phyloP scores from a whole-genome alignment of 78 protist species.

The Chrysochromulina parva region DNA sequence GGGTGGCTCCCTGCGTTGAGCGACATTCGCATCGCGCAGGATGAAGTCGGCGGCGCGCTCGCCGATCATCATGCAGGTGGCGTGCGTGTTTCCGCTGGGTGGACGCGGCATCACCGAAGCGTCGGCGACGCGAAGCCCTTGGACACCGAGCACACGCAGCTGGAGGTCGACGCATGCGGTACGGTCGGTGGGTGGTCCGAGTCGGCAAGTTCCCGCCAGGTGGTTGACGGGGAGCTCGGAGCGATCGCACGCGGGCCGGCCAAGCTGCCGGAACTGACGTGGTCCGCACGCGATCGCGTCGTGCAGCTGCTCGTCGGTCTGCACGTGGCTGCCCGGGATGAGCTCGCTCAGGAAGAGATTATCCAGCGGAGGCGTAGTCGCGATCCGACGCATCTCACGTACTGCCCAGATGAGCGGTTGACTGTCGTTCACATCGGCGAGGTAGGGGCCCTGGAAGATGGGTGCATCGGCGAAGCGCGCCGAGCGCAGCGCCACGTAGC shows the following conservation, averaged over 20 bases:
- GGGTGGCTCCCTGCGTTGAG: too few relatives aligned
- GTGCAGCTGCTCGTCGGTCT: not conserved
- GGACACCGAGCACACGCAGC: slow-evolving; percentile 42
- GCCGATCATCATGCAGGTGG: slow-evolving; percentile 70
- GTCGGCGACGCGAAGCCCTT: slow-evolving; percentile 63
- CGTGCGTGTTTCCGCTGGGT: slow-evolving; percentile 70
- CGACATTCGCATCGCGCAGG: not conserved
- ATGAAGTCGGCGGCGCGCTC: slow-evolving; percentile 60
- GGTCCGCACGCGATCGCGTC: not conserved
- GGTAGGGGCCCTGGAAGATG: not conserved
- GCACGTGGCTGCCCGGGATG: not conserved
- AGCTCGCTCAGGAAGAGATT: not conserved
- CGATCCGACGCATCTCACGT: not conserved
- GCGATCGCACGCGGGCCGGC: slow-evolving; percentile 20
- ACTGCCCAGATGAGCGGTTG: not conserved
- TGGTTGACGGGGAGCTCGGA: slow-evolving; percentile 55
- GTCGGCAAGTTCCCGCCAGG: slow-evolving; percentile 62
- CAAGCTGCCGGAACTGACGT: not conserved
- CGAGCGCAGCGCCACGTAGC: not conserved
- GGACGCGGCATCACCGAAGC: slow-evolving; percentile 70
- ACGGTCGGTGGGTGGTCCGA: slow-evolving; percentile 50
- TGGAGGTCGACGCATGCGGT: slow-evolving; percentile 52
- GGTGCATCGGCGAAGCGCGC: not conserved
- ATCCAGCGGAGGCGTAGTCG: not conserved
- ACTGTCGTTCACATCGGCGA: not conserved